A percentile compares a stretch with the other conserved stretches of the same genome.
Evolutionary conservation across 129 eudicot genomes (phyloP).

Genomic region (Calendula officinalis): DNA sequence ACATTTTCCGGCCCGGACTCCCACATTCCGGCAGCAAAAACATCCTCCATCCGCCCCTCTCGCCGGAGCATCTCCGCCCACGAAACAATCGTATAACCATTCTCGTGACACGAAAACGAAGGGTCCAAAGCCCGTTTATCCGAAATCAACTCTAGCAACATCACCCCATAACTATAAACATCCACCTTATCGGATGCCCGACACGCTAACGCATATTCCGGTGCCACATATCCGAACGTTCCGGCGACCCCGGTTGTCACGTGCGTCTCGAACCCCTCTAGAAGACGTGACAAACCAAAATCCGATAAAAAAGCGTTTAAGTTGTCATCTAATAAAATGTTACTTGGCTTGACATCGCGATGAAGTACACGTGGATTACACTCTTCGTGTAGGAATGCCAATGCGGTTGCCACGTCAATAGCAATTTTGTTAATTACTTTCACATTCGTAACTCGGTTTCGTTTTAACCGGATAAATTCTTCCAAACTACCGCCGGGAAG

Average conservation of each 20-base stretch:
- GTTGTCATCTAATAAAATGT: conserved; percentile 51
- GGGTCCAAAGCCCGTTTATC: conserved; percentile 58
- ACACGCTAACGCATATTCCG: conserved; percentile 65
- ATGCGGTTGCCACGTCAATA: conserved; percentile 49
- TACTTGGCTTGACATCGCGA: conserved; percentile 73
- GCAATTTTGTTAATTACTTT: conserved; percentile 52
- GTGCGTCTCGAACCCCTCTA: conserved; percentile 41
- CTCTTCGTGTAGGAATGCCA: conserved; percentile 49
- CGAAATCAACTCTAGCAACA: conserved; percentile 61
- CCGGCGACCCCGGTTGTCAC: conserved; percentile 71
- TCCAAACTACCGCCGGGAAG: conserved; percentile 65
- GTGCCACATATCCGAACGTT: conserved; percentile 68
- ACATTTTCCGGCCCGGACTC: conserved; percentile 39
- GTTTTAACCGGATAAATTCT: conserved; percentile 42
- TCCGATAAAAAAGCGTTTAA: conserved; percentile 64
- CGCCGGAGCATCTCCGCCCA: conserved; percentile 52
- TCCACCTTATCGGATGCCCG: conserved; percentile 51
- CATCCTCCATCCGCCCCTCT: conserved; percentile 38
- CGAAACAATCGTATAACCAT: conserved; percentile 58
- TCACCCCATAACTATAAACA: conserved; percentile 77
- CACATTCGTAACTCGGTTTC: conserved; percentile 26
- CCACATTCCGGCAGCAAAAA: conserved; percentile 46
- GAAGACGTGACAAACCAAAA: conserved; percentile 59
- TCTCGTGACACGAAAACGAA: conserved; percentile 41
- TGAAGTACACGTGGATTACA: conserved; percentile 61